Percentiles rank a stretch among this genome's conserved stretches.
Conservation (phyloP, 805 yeast species). For the Ogataea methanolica region DNA sequence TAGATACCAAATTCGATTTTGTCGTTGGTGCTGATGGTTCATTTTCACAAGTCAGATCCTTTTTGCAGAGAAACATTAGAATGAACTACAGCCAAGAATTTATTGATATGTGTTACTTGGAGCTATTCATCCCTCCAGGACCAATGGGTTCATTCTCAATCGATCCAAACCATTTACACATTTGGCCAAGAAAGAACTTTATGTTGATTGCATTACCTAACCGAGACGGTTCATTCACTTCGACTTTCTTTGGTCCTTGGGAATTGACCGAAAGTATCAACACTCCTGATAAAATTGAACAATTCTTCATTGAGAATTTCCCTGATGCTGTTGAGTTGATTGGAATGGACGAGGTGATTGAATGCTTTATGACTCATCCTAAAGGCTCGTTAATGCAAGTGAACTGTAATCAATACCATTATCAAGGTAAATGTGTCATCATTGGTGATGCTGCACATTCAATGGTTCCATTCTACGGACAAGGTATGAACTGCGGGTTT, state of each 20-base stretch:
- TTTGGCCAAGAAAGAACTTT: constrained; percentile 84
- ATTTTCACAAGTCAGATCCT: constrained; percentile 66
- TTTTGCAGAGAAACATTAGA: constrained; percentile 59
- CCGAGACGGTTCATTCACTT: constrained; percentile 79
- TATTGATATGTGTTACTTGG: constrained; percentile 80
- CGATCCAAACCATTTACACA: constrained; percentile 76
- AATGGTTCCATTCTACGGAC: constrained; percentile 98
- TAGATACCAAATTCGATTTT: constrained; percentile 41
- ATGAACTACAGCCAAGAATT: constrained; percentile 74
- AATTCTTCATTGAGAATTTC: constrained; percentile 59
- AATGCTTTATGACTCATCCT: constrained; percentile 57
- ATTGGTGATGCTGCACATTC: constrained; percentile 95
- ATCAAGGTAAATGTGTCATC: constrained; percentile 55
- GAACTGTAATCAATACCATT: constrained; percentile 65
- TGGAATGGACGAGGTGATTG: constrained; percentile 44
- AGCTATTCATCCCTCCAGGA: constrained; percentile 67
- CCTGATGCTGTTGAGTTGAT: constrained; percentile 70
- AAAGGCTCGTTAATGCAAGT: constrained; percentile 76
- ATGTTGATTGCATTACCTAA: constrained; percentile 92
- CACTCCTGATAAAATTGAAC: constrained; percentile 33
- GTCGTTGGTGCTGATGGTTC: constrained; percentile 87
- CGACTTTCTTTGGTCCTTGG: constrained; percentile 86
- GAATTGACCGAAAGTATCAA: constrained; percentile 49
- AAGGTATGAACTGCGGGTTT: constrained; percentile 95
- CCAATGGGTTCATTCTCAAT: constrained; percentile 41